Percentiles rank a stretch among this genome's conserved stretches.
Evolutionary conservation across 345 rosid species (phyloP).

Genomic region (Arabidopsis thaliana): TAIR10.1 NC_003070.9:4014501-4015000

Average conservation of each 20-base stretch:
- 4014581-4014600: conserved; percentile 24
- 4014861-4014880: conserved; percentile 21
- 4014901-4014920: background rate
- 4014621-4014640: conserved; percentile 38
- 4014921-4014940: conserved; percentile 5
- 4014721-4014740: background rate
- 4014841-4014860: conserved; percentile 40
- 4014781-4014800: background rate
- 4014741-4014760: background rate
- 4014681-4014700: background rate
- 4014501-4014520: background rate
- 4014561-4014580: conserved; percentile 26
- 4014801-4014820: conserved; percentile 8
- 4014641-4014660: conserved; percentile 10
- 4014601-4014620: conserved; percentile 44
- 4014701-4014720: background rate
- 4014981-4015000: conserved; percentile 59
- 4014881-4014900: conserved; percentile 16
- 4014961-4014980: conserved; percentile 69
- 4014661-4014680: conserved; percentile 8
- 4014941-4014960: conserved; percentile 50
- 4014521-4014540: background rate
- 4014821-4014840: conserved; percentile 31
- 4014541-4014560: background rate
- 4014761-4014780: background rate